phyloP scores from a whole-genome alignment of 1,284 basidiomycete genomes.

The Kwoniella shivajii region DNA sequence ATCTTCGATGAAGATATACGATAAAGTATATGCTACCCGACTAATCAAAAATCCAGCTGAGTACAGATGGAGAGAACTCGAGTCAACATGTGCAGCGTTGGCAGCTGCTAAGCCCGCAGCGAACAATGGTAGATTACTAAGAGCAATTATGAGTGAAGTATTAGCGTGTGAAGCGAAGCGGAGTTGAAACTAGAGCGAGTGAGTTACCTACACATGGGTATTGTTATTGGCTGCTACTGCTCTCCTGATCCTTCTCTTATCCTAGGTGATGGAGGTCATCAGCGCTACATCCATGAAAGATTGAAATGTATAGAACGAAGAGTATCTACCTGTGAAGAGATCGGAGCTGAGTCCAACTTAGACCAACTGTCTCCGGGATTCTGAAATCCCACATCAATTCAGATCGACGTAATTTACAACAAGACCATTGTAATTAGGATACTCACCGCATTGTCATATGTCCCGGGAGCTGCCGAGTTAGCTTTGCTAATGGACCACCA shows the following conservation, averaged over 20 bases:
- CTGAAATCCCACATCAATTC: not conserved
- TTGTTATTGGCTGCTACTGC: conserved; percentile 38
- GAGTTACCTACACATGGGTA: conserved; percentile 18
- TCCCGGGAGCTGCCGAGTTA: conserved; percentile 3
- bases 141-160: not conserved
- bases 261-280: conserved; percentile 2
- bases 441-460: conserved; percentile 25
- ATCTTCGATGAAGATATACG: conserved; percentile 31
- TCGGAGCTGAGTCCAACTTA: conserved; percentile 11
- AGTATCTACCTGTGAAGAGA: conserved; percentile 5
- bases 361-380: conserved; percentile 22
- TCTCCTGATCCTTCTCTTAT: conserved; percentile 18
- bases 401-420: not conserved
- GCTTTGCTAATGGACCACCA: conserved; percentile 23
- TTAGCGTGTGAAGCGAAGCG: too few species aligned
- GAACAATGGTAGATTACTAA: conserved; percentile 27
- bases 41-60: conserved; percentile 23
- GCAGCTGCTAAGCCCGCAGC: conserved; percentile 32
- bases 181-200: not conserved
- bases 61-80: conserved; percentile 19
- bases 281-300: not conserved
- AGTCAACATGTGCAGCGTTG: conserved; percentile 31
- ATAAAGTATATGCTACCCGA: conserved; percentile 27
- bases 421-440: not conserved
- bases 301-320: not conserved